A percentile compares a stretch with the other conserved stretches of the same genome.
Evolutionary conservation across 2,329 filamentous ascomycete genomes (phyloP).

Genomic region (Xylaria arbuscula): DNA sequence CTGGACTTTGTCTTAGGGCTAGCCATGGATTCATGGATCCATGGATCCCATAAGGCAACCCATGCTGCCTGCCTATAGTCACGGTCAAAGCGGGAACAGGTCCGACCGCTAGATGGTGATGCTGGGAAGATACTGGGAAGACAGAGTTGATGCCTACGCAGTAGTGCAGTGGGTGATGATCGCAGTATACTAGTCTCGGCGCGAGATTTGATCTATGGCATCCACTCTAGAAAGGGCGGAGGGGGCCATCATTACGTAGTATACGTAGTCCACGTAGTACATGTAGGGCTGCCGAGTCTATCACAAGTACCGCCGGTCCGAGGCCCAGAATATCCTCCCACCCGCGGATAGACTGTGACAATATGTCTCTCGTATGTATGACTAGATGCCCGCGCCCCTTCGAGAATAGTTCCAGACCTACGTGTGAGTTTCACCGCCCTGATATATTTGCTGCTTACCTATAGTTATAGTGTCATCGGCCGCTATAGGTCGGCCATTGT

Average conservation of each 20-base stretch:
- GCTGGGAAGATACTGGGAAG: not conserved
- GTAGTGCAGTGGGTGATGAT: no score
- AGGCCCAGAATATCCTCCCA: not conserved
- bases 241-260: not conserved
- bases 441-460: not conserved
- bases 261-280: no score
- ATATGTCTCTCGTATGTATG: not conserved
- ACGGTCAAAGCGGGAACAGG: conserved; percentile 8
- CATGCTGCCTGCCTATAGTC: conserved; percentile 4
- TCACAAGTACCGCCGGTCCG: not conserved
- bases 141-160: conserved; percentile 3
- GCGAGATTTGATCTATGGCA: conserved; percentile 6
- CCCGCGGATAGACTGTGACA: not conserved
- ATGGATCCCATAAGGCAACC: conserved; percentile 19
- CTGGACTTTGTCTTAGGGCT: not conserved
- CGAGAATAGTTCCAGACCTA: conserved; percentile 3
- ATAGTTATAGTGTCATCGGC: not conserved
- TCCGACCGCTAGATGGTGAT: conserved; percentile 16
- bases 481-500: not conserved
- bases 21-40: not conserved
- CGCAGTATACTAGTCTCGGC: conserved; percentile 6
- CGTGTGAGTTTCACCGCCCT: not conserved
- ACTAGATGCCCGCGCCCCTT: conserved; percentile 7
- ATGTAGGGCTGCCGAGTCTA: conserved; percentile 1
- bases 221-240: conserved; percentile 11